Evolutionary conservation across 208 protist species (phyloP).

Genomic region (Acanthamoeba castellanii): DNA sequence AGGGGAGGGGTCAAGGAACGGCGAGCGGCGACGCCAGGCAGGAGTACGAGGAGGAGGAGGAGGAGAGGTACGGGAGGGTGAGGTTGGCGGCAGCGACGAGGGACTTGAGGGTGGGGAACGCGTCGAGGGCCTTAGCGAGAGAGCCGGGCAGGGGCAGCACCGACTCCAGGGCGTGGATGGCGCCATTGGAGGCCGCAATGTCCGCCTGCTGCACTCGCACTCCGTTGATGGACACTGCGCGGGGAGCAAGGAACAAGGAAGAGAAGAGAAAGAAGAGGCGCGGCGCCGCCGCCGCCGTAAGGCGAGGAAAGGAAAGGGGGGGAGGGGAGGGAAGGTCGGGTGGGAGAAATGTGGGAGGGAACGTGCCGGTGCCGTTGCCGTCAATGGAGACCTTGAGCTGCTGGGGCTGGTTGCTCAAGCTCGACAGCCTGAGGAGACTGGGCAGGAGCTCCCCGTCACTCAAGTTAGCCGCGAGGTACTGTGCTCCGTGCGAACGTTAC

Average conservation of each 20-base stretch:
- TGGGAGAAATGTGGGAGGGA: not conserved
- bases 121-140: not conserved
- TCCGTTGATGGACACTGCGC: not conserved
- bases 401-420: not conserved
- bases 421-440: not conserved
- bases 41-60: too few relatives aligned
- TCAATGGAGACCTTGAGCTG: conserved; percentile 6
- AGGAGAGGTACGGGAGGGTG: not conserved
- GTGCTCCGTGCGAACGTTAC: too few relatives aligned
- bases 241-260: not conserved
- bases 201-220: not conserved
- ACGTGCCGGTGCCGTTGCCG: not conserved
- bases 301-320: too few relatives aligned
- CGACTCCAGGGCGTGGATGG: not conserved
- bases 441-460: not conserved
- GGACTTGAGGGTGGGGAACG: not conserved
- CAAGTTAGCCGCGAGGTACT: not conserved
- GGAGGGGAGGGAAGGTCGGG: too few relatives aligned
- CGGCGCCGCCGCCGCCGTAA: too few relatives aligned
- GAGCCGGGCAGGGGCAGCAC: not conserved
- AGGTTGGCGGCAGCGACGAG: not conserved
- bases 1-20: not conserved
- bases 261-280: not conserved
- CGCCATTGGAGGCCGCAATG: not conserved
- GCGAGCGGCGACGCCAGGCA: not conserved